Percentiles rank a stretch among this genome's conserved stretches.
These are phyloP conservation scores for Fonsecaea erecta DNA, from an alignment of 2,329 filamentous ascomycete species.

Conservation along the genomic window DNA sequence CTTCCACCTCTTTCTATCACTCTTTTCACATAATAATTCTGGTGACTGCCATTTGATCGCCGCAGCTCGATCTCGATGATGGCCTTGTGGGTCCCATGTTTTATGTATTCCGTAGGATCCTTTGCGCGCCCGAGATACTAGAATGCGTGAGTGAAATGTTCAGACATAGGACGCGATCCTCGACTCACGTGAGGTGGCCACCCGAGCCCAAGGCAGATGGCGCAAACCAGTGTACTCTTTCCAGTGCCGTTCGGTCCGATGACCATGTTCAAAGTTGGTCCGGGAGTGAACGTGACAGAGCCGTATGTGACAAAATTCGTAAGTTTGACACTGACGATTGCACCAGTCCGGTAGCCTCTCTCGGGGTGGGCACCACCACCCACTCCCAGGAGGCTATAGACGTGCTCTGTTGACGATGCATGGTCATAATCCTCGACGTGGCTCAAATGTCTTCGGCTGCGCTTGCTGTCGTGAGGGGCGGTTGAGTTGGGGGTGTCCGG, in stretches of 20 bases:
- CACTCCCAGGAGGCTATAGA: not conserved
- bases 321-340: constrained; percentile 85
- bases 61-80: constrained; percentile 90
- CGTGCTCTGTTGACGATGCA: not conserved
- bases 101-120: constrained; percentile 86
- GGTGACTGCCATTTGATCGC: constrained; percentile 49
- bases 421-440: constrained; percentile 30
- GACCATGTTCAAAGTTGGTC: constrained; percentile 95
- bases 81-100: constrained; percentile 78
- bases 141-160: constrained; percentile 17
- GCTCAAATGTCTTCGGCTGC: constrained; percentile 27
- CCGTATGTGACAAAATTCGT: constrained; percentile 95
- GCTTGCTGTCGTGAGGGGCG: constrained; percentile 36
- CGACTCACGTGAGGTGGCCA: constrained; percentile 68
- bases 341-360: constrained; percentile 66
- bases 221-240: constrained; percentile 96
- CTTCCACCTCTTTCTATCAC: constrained; percentile 83
- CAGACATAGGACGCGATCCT: not conserved
- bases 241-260: constrained; percentile 98
- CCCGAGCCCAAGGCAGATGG: constrained; percentile 90
- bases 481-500: constrained; percentile 36
- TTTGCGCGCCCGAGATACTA: constrained; percentile 82
- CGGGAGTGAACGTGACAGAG: constrained; percentile 85
- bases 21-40: constrained; percentile 75
- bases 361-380: not conserved